A percentile compares a stretch with the other conserved stretches of the same genome.
Evolutionary conservation across 257 asterid species (phyloP).

Genomic region (Salvia hispanica): DNA sequence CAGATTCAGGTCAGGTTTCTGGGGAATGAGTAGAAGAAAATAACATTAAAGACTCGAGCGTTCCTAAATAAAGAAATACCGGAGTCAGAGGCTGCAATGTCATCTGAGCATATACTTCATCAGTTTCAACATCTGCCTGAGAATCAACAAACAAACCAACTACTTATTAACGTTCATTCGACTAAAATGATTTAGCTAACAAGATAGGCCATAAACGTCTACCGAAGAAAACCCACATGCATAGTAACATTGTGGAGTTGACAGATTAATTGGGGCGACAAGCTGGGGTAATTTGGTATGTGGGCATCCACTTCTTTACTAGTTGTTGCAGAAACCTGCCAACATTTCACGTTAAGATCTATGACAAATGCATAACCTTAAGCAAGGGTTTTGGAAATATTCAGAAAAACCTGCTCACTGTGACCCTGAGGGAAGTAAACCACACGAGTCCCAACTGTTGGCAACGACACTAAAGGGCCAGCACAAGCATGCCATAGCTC

Average conservation of each 20-base stretch:
- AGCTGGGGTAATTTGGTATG: conserved; percentile 85
- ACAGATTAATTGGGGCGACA: conserved; percentile 86
- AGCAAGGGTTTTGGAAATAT: neutral
- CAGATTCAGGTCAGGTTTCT: neutral
- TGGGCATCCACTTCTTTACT: conserved; percentile 89
- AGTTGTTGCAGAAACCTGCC: conserved; percentile 87
- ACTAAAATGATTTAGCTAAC: conserved; percentile 12
- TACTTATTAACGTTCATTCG: no score
- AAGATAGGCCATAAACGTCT: neutral
- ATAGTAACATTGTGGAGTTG: conserved; percentile 94
- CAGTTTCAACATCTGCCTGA: conserved; percentile 97
- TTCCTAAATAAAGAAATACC: conserved; percentile 39
- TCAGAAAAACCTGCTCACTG: conserved; percentile 77
- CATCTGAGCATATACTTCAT: conserved; percentile 96
- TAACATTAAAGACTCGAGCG: neutral
- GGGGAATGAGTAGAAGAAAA: no score
- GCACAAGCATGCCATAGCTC: conserved; percentile 99
- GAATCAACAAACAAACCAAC: conserved; percentile 26
- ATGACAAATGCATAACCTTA: neutral
- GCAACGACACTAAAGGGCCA: conserved; percentile 90
- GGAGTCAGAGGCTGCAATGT: conserved; percentile 87
- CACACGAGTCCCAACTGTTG: conserved; percentile 81
- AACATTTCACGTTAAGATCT: conserved; percentile 38
- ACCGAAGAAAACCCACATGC: conserved; percentile 70
- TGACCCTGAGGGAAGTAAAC: conserved; percentile 99